Percentiles rank a stretch among this genome's conserved stretches.
phyloP scores from a whole-genome alignment of 768 basidiomycete species.

The Mrakia blollopis region DNA sequence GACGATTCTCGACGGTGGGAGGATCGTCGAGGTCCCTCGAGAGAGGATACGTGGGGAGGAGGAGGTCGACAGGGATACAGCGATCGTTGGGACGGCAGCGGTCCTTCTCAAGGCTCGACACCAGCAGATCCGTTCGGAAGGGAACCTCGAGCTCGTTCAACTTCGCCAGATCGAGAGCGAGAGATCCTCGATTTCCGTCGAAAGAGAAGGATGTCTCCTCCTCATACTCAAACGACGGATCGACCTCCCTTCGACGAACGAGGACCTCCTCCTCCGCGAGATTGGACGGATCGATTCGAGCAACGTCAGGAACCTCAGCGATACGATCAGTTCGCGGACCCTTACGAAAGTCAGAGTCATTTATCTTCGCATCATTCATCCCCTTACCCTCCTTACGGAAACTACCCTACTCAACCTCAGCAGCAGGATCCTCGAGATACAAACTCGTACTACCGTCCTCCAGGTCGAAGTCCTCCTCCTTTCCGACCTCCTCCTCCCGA shows the following conservation, averaged over 20 bases:
- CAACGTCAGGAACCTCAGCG: neutral
- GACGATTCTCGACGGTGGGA: neutral
- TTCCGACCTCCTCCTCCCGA: neutral
- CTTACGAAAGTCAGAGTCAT: neutral
- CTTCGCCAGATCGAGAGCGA: neutral
- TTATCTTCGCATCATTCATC: neutral
- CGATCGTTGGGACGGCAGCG: neutral
- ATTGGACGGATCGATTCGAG: neutral
- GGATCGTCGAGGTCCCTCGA: neutral
- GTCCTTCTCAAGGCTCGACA: neutral
- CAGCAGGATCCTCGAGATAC: neutral
- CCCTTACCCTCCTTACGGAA: neutral
- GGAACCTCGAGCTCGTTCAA: neutral
- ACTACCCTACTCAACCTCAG: neutral
- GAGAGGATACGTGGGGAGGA: too few relatives aligned
- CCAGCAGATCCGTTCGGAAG: slow-evolving; percentile 10
- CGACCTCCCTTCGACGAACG: neutral
- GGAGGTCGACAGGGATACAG: neutral
- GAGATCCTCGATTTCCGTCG: neutral
- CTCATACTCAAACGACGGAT: neutral
- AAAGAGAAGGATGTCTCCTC: neutral
- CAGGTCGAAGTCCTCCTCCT: slow-evolving; percentile 5
- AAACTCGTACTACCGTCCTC: neutral
- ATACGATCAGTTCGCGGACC: neutral
- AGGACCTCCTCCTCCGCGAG: neutral